These are phyloP conservation scores for Trametes coccinea DNA, from an alignment of 768 basidiomycete genomes.

Conservation along the genomic window DNA sequence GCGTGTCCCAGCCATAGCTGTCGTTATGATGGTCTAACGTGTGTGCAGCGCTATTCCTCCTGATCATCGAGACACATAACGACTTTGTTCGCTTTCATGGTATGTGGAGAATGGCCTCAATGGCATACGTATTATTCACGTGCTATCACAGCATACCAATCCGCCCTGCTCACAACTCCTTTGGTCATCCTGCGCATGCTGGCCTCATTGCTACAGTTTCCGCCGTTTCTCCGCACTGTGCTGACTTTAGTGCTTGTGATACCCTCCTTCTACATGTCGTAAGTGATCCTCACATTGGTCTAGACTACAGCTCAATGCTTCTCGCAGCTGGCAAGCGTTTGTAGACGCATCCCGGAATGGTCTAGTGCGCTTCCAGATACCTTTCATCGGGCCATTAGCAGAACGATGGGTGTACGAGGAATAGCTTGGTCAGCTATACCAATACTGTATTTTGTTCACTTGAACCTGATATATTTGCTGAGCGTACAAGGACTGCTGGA, in stretches of 20 bases:
- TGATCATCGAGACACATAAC: conserved; percentile 76
- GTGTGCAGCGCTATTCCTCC: conserved; percentile 54
- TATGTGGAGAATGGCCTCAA: conserved; percentile 33
- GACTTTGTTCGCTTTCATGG: conserved; percentile 81
- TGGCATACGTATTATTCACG: neutral
- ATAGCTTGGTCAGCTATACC: conserved; percentile 24
- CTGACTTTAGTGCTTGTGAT: conserved; percentile 47
- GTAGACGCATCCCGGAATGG: conserved; percentile 51
- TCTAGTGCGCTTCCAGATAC: conserved; percentile 60
- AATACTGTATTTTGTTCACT: too few relatives aligned
- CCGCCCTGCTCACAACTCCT: conserved; percentile 68
- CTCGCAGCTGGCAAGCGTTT: conserved; percentile 49
- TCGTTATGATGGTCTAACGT: neutral
- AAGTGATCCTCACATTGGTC: conserved; percentile 29
- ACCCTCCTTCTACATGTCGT: conserved; percentile 57
- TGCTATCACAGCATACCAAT: conserved; percentile 66
- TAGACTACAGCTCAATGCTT: neutral
- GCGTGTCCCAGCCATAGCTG: conserved; percentile 23
- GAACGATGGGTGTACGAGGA: conserved; percentile 72
- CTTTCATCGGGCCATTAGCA: conserved; percentile 63
- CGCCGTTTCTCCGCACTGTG: conserved; percentile 51
- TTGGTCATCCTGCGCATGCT: conserved; percentile 57
- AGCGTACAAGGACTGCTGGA: too few relatives aligned
- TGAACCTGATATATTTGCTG: too few relatives aligned
- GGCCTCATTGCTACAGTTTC: conserved; percentile 52